Evolutionary conservation across 179 eudicot genomes (phyloP).

Genomic region (Sideroxylon spinosum): DNA sequence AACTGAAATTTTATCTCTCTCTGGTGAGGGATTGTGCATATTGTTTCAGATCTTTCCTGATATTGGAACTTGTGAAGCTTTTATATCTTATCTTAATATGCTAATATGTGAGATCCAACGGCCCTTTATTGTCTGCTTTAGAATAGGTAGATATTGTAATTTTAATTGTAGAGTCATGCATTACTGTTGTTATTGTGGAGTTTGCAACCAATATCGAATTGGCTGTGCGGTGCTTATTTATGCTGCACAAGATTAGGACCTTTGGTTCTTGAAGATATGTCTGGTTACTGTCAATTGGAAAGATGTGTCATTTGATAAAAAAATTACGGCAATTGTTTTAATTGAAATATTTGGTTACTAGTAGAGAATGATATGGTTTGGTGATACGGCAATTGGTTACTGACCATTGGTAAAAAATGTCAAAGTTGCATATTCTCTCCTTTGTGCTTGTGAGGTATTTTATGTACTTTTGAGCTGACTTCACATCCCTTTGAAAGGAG

Average conservation of each 20-base stretch:
- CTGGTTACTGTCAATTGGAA: not conserved
- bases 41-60: not conserved
- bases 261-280: not conserved
- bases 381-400: no score
- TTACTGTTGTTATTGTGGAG: not conserved
- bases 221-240: not conserved
- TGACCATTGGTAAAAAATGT: not conserved
- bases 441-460: not conserved
- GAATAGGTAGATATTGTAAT: not conserved
- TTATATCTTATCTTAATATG: not conserved
- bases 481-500: no score
- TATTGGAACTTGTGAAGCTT: not conserved
- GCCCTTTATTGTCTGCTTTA: conserved; percentile 3
- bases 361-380: not conserved
- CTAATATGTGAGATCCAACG: not conserved
- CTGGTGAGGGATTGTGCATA: not conserved
- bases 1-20: not conserved
- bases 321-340: no score
- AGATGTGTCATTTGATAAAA: not conserved
- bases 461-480: not conserved
- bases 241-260: not conserved
- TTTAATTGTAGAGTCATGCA: not conserved
- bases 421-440: conserved; percentile 1
- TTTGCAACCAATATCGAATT: not conserved
- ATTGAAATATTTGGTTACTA: not conserved